Evolutionary conservation across 2,329 filamentous ascomycete species (phyloP), one percentile per base, ranked within the genome.

Genomic region (Fusarium xylarioides): DNA sequence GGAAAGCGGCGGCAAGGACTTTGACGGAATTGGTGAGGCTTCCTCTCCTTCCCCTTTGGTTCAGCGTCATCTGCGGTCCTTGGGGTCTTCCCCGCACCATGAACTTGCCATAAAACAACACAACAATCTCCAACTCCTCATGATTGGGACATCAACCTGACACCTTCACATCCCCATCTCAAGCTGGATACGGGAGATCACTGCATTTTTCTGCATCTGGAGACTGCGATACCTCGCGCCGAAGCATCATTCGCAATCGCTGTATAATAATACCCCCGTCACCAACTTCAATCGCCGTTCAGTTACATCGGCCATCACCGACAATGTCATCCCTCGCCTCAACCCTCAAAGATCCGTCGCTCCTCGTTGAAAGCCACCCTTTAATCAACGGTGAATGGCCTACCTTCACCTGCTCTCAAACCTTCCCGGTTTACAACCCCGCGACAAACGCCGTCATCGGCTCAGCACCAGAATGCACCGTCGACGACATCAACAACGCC

Each of bases 361-460:
- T 74, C 15, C 42, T 74, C 32, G 62, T 56, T 21, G 68, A 73
- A 10, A 69, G 63, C 1, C 49, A 18, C 23, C 83, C 88, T 61
- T 94, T 91, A 78, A 89, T 95, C 78, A 92, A 95, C 80, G 93
- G 92, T 76, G 85, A 93, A 85, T 95, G 92, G 90, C 87, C 94
- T 58, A 83, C 84, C 68, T 91, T 92, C 61, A 87, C 88, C 70
- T 93, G 91, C 1, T 90, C 90, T 67, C 87, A 92, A 84, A 92
- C 90, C 30, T 95, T 95, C 77, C 88, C 92, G 74, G 90, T 94
- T 62, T 85, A 86, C 66, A 89, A 95, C 80, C 93, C 93, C 14
- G 90, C 91, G 3, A 90, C 90, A 18, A 89, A 90, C 73, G 87
- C 89, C 75, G 79, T 89, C 49, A 93, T 95, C 73, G 91, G 90